Percentiles rank a stretch among this genome's conserved stretches.
phyloP scores from a whole-genome alignment of 1,139 yeast species.

The Casaregolazyma lundiana region DNA sequence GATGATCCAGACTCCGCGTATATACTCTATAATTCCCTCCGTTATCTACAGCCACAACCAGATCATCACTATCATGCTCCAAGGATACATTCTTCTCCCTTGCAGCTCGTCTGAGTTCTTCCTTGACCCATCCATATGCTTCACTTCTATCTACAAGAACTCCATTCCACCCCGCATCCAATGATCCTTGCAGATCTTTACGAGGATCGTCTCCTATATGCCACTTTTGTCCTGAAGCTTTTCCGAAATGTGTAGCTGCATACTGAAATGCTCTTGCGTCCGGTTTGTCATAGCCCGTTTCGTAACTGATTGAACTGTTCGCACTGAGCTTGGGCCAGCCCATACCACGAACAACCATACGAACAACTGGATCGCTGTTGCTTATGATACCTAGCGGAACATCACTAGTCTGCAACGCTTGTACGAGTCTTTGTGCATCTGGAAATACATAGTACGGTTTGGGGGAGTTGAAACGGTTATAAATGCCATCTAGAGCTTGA shows the following conservation, averaged over 20 bases:
- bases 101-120: background rate
- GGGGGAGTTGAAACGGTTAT: slow-evolving; percentile 21
- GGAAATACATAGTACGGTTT: slow-evolving; percentile 23
- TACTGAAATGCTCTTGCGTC: slow-evolving; percentile 19
- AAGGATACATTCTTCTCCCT: background rate
- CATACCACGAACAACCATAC: slow-evolving; percentile 19
- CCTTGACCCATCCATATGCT: background rate
- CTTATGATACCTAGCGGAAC: slow-evolving; percentile 25
- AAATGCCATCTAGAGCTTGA: slow-evolving; percentile 18
- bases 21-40: background rate
- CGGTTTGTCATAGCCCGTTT: slow-evolving; percentile 27
- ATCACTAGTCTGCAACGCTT: slow-evolving; percentile 11
- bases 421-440: slow-evolving; percentile 21
- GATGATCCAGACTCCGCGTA: slow-evolving; percentile 3
- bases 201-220: slow-evolving; percentile 29
- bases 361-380: slow-evolving; percentile 27
- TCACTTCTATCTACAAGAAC: slow-evolving; percentile 25
- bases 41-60: background rate
- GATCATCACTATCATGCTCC: slow-evolving; percentile 1
- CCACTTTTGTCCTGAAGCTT: slow-evolving; percentile 15
- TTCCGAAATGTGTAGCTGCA: slow-evolving; percentile 10
- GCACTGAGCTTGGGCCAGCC: slow-evolving; percentile 17
- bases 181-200: slow-evolving; percentile 25
- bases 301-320: slow-evolving; percentile 21
- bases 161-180: slow-evolving; percentile 25